These are phyloP conservation scores for Verbascum thapsus DNA, from an alignment of 257 asterid species.

Conservation along the genomic window DNA sequence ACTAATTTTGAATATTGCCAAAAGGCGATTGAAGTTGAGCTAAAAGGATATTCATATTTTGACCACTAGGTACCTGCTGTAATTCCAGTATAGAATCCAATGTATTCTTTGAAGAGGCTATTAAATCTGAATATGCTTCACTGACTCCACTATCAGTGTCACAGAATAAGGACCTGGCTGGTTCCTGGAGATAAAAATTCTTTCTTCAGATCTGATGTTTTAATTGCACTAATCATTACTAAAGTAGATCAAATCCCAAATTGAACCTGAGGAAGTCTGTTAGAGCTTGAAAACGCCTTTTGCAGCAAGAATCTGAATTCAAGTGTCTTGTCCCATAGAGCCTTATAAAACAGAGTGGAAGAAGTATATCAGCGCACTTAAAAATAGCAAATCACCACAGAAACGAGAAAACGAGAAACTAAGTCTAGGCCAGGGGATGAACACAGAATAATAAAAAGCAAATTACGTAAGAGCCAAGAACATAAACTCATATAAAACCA, in stretches of 20 bases:
- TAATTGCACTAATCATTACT: background rate
- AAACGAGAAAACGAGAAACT: background rate
- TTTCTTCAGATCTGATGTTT: slow-evolving; percentile 24
- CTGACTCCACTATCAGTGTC: slow-evolving; percentile 44
- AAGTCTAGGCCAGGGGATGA: slow-evolving; percentile 12
- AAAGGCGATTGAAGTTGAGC: slow-evolving; percentile 25
- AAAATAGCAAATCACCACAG: slow-evolving; percentile 2
- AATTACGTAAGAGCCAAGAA: slow-evolving; percentile 7
- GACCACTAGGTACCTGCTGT: slow-evolving; percentile 67
- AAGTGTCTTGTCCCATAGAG: slow-evolving; percentile 94
- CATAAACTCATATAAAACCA: slow-evolving; percentile 5
- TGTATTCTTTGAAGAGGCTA: slow-evolving; percentile 72
- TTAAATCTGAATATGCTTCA: slow-evolving; percentile 77
- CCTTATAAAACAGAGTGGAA: slow-evolving; percentile 46
- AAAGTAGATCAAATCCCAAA: slow-evolving; percentile 16
- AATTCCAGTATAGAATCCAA: slow-evolving; percentile 71
- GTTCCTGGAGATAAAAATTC: slow-evolving; percentile 55
- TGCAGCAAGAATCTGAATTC: slow-evolving; percentile 93
- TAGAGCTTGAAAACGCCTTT: slow-evolving; percentile 73
- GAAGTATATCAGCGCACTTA: slow-evolving; percentile 30
- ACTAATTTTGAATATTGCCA: background rate
- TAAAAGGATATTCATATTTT: slow-evolving; percentile 15
- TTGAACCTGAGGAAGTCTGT: slow-evolving; percentile 93
- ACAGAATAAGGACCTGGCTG: slow-evolving; percentile 66
- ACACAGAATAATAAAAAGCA: background rate